phyloP scores from a whole-genome alignment of 2,329 filamentous ascomycete species.

The Escovopsis weberi region DNA sequence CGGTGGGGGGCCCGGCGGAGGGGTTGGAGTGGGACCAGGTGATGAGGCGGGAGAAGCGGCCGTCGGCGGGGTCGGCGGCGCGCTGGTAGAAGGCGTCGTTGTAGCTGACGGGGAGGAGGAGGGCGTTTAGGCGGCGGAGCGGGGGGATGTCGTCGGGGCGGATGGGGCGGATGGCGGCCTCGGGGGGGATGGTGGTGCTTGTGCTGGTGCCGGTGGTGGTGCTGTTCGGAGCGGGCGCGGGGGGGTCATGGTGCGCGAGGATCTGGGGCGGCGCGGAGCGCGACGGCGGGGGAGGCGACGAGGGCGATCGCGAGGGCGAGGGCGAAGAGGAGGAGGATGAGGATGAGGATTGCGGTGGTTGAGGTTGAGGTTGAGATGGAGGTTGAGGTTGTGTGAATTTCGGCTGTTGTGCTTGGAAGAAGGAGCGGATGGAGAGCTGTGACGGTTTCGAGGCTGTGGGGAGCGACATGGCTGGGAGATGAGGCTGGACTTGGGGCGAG shows the following conservation, averaged over 20 bases:
- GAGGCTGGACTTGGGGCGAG: background rate
- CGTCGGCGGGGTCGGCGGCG: conserved; percentile 34
- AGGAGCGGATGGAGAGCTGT: conserved; percentile 47
- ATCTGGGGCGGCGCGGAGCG: conserved; percentile 13
- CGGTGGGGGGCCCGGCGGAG: conserved; percentile 25
- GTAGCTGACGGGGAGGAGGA: conserved; percentile 50
- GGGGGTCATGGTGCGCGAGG: conserved; percentile 7
- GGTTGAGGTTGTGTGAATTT: conserved; percentile 19
- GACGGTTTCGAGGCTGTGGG: conserved; percentile 24
- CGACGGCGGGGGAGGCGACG: conserved; percentile 10
- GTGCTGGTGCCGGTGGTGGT: too few relatives aligned
- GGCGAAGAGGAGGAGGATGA: too few relatives aligned
- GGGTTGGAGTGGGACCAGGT: conserved; percentile 33
- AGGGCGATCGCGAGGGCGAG: too few relatives aligned
- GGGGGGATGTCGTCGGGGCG: conserved; percentile 37
- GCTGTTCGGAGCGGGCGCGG: conserved; percentile 14
- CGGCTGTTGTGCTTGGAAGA: conserved; percentile 37
- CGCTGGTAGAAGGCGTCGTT: conserved; percentile 48
- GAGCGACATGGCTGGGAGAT: conserved; percentile 20
- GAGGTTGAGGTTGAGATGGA: conserved; percentile 9
- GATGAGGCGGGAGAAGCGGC: conserved; percentile 45
- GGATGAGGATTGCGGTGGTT: conserved; percentile 11
- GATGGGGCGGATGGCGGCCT: conserved; percentile 39
- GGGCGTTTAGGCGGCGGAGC: conserved; percentile 48
- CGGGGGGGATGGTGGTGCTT: conserved; percentile 26